phyloP scores from a whole-genome alignment of 192 early-diverging fungal genomes.

The Coemansia erecta region DNA sequence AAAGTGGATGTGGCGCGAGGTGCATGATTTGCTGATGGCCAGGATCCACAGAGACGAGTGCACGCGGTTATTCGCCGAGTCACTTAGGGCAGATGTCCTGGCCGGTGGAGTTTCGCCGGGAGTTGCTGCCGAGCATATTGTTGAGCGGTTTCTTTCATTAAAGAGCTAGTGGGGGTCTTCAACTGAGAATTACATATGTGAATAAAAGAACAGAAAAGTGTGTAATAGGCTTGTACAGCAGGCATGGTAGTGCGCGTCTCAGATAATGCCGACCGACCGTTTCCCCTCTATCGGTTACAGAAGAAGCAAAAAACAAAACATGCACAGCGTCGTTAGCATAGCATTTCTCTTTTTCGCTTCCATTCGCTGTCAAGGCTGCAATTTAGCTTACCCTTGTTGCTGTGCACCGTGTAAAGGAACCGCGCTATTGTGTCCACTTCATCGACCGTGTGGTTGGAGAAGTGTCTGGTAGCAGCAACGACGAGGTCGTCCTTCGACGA shows the following conservation, averaged over 20 bases:
- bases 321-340: background rate
- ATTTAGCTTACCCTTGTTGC: slow-evolving; percentile 31
- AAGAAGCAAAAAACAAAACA: background rate
- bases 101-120: slow-evolving; percentile 21
- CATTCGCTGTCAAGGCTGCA: background rate
- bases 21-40: slow-evolving; percentile 23
- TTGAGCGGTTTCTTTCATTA: slow-evolving; percentile 18
- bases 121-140: slow-evolving; percentile 36
- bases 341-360: background rate
- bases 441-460: slow-evolving; percentile 38
- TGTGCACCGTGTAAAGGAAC: slow-evolving; percentile 51
- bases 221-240: background rate
- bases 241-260: background rate
- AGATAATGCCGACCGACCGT: slow-evolving; percentile 19
- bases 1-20: slow-evolving; percentile 51
- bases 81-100: slow-evolving; percentile 15
- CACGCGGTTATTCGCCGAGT: slow-evolving; percentile 11
- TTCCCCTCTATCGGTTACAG: slow-evolving; percentile 17
- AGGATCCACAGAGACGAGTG: slow-evolving; percentile 14
- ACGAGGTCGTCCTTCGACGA: slow-evolving; percentile 54
- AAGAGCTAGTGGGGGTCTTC: background rate
- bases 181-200: background rate
- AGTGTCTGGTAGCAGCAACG: slow-evolving; percentile 43
- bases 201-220: background rate
- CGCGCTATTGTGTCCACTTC: slow-evolving; percentile 56